phyloP scores from a whole-genome alignment of 805 yeast species.

The Pichia paraexigua region DNA sequence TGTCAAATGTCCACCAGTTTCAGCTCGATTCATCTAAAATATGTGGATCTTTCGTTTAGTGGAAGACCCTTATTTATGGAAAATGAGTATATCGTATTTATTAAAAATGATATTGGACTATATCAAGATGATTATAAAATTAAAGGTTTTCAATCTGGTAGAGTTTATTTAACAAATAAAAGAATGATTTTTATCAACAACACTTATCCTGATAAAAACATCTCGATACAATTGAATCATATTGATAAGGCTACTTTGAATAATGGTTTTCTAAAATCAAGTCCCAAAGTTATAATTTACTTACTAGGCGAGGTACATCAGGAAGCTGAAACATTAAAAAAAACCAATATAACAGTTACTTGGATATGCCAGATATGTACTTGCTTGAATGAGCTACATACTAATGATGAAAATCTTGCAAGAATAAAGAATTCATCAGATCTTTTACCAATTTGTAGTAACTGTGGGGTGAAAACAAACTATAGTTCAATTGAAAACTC shows the following conservation, averaged over 20 bases:
- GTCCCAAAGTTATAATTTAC: constrained; percentile 57
- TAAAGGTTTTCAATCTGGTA: constrained; percentile 58
- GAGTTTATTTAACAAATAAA: constrained; percentile 67
- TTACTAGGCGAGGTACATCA: constrained; percentile 3
- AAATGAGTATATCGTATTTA: constrained; percentile 43
- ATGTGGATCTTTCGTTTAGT: constrained; percentile 20
- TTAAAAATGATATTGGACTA: constrained; percentile 56
- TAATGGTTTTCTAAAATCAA: constrained; percentile 60
- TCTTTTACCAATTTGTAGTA: constrained; percentile 41
- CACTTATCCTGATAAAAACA: background rate
- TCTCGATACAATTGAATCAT: constrained; percentile 13
- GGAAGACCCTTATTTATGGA: constrained; percentile 25
- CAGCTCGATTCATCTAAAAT: constrained; percentile 17
- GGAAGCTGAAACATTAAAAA: background rate
- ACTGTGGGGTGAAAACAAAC: constrained; percentile 53
- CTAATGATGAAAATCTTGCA: background rate
- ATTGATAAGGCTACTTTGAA: constrained; percentile 22
- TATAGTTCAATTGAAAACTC: constrained; percentile 26
- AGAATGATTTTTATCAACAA: constrained; percentile 62
- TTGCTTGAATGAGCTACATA: constrained; percentile 44
- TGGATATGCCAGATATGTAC: constrained; percentile 93
- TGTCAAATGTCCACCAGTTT: background rate
- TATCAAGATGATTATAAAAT: constrained; percentile 73
- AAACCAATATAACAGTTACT: constrained; percentile 16
- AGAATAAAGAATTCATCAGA: background rate